A percentile compares a stretch with the other conserved stretches of the same genome.
phyloP scores from a whole-genome alignment of 148 eudicot genomes.

The Limonium bicolor region DNA sequence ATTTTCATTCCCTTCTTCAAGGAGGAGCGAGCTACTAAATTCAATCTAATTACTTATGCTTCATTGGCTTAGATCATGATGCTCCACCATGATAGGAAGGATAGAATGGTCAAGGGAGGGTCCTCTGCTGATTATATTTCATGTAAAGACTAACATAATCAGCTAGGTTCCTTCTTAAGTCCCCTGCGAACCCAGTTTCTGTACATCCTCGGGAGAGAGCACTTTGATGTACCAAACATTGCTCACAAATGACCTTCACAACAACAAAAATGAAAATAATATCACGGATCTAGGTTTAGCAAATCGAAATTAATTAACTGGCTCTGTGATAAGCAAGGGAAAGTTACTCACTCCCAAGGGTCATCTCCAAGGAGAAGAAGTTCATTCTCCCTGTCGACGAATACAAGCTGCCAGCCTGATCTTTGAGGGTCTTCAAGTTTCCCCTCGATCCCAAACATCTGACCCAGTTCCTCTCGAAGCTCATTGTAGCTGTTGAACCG shows the following conservation, averaged over 20 bases:
- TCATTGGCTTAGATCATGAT: too few species aligned
- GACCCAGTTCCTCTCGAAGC: constrained; percentile 85
- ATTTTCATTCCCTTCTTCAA: too few species aligned
- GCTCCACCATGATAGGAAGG: too few species aligned
- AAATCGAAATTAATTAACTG: not conserved
- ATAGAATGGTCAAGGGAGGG: too few species aligned
- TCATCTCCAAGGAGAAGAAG: constrained; percentile 99
- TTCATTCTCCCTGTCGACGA: constrained; percentile 99
- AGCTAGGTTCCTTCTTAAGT: too few species aligned
- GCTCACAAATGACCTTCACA: constrained; percentile 82
- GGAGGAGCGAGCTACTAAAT: too few species aligned
- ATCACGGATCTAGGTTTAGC: not conserved
- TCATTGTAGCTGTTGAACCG: constrained; percentile 93
- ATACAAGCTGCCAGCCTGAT: constrained; percentile 99
- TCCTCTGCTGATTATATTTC: too few species aligned
- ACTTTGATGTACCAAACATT: constrained; percentile 96
- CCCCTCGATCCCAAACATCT: constrained; percentile 93
- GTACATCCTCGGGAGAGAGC: constrained; percentile 92
- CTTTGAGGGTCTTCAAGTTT: constrained; percentile 93
- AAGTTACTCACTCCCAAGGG: constrained; percentile 89
- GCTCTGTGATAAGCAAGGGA: not conserved
- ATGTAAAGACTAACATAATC: too few species aligned
- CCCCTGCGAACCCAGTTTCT: constrained; percentile 60
- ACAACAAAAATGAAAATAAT: not conserved
- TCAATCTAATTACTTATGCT: too few species aligned